phyloP scores from a whole-genome alignment of 1,139 yeast species.

The Geotrichum klebahnii region DNA sequence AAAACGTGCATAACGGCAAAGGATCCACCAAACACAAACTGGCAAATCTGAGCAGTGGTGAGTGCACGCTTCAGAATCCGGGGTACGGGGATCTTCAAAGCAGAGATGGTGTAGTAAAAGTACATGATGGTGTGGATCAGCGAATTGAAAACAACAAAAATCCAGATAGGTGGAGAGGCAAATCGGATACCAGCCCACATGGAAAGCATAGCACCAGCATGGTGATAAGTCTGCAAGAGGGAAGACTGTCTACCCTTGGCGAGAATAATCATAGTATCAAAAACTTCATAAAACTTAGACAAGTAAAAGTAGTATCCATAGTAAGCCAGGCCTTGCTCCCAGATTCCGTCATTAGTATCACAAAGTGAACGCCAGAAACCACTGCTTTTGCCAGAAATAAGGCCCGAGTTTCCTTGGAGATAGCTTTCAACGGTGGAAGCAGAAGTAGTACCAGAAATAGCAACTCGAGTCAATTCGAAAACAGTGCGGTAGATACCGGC shows the following conservation, averaged over 20 bases:
- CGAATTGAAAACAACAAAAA: slow-evolving; percentile 74
- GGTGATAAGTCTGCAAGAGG: slow-evolving; percentile 70
- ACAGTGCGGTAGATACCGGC: slow-evolving; percentile 44
- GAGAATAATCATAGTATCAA: slow-evolving; percentile 64
- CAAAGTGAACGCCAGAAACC: slow-evolving; percentile 60
- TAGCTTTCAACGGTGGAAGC: slow-evolving; percentile 28
- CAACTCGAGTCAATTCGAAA: slow-evolving; percentile 26
- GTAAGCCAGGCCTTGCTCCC: slow-evolving; percentile 53
- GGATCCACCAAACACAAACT: slow-evolving; percentile 67
- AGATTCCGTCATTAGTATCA: slow-evolving; percentile 58
- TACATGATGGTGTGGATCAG: slow-evolving; percentile 76
- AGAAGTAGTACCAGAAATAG: slow-evolving; percentile 16
- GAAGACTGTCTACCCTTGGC: slow-evolving; percentile 68
- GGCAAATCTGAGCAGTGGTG: slow-evolving; percentile 67
- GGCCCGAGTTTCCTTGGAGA: slow-evolving; percentile 34
- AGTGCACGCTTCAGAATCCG: slow-evolving; percentile 53
- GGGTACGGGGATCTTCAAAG: slow-evolving; percentile 60
- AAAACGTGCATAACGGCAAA: slow-evolving; percentile 62
- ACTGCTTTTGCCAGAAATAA: slow-evolving; percentile 24
- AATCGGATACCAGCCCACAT: slow-evolving; percentile 79
- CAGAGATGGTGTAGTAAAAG: slow-evolving; percentile 62
- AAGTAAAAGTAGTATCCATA: slow-evolving; percentile 67
- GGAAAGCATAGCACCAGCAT: slow-evolving; percentile 77
- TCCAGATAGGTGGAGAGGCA: slow-evolving; percentile 76
- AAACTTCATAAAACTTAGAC: slow-evolving; percentile 68